Evolutionary conservation across 2,329 filamentous ascomycete species (phyloP).

Genomic region (Fusarium caatingaense): DNA sequence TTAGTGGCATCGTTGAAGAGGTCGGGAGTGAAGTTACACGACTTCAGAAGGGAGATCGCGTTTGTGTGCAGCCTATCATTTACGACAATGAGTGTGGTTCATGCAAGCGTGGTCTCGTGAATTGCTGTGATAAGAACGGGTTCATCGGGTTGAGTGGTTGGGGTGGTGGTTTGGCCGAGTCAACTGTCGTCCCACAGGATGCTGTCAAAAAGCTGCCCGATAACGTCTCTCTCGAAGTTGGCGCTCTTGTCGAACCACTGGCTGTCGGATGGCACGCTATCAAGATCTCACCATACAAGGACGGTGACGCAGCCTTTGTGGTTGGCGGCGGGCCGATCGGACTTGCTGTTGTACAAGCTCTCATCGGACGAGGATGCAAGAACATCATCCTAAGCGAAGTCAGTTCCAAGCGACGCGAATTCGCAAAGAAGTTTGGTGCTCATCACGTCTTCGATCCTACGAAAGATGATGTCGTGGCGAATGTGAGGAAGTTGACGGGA

Average conservation of each 20-base stretch:
- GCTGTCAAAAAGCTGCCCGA: conserved; percentile 19
- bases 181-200: conserved; percentile 6
- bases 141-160: conserved; percentile 20
- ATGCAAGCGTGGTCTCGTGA: conserved; percentile 3
- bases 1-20: conserved; percentile 19
- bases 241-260: conserved; percentile 10
- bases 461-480: conserved; percentile 20
- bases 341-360: conserved; percentile 7
- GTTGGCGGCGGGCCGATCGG: conserved; percentile 17
- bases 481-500: conserved; percentile 2
- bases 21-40: conserved; percentile 17
- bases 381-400: conserved; percentile 23
- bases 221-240: conserved; percentile 9
- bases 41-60: conserved; percentile 9
- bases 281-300: conserved; percentile 10
- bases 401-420: conserved; percentile 17
- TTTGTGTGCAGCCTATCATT: conserved; percentile 21
- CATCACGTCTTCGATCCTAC: conserved; percentile 21
- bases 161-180: conserved; percentile 15
- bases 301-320: conserved; percentile 16
- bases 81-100: conserved; percentile 24
- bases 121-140: conserved; percentile 11
- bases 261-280: conserved; percentile 23
- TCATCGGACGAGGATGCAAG: conserved; percentile 16
- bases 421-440: conserved; percentile 20